These are phyloP conservation scores for Arctium lappa DNA, from an alignment of 129 eudicot genomes.

Conservation along the genomic window DNA sequence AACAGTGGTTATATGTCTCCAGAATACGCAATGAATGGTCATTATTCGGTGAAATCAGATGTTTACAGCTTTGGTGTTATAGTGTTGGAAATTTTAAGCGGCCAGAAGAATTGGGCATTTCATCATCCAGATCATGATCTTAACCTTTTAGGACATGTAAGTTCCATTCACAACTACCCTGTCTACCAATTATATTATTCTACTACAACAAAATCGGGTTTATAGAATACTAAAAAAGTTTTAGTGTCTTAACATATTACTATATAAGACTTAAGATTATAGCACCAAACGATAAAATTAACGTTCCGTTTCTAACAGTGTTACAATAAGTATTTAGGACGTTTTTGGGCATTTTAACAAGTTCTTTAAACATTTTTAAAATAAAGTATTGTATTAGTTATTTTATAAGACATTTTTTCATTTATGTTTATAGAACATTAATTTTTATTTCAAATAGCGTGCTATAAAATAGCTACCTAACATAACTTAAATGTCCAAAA, in stretches of 20 bases:
- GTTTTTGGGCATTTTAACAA: too few species aligned
- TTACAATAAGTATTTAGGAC: too few species aligned
- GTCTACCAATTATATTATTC: background rate
- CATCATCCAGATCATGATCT: slow-evolving; percentile 34
- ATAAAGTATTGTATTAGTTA: too few species aligned
- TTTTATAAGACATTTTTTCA: background rate
- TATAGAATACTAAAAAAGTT: background rate
- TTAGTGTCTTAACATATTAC: background rate
- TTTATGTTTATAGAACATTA: background rate
- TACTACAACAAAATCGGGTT: background rate
- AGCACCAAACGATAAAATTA: too few species aligned
- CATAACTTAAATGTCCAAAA: background rate
- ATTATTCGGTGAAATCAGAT: slow-evolving; percentile 59
- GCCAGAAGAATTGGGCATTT: slow-evolving; percentile 44
- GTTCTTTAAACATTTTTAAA: too few species aligned
- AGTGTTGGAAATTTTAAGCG: slow-evolving; percentile 51
- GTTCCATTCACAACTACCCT: slow-evolving; percentile 10
- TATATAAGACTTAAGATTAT: too few species aligned
- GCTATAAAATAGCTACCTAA: background rate
- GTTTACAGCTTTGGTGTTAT: slow-evolving; percentile 60
- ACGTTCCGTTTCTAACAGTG: background rate
- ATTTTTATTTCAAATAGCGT: background rate
- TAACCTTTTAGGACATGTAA: slow-evolving; percentile 46
- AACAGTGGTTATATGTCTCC: slow-evolving; percentile 75
- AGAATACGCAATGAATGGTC: slow-evolving; percentile 56